These are phyloP conservation scores for Aspergillus brunneoviolaceus DNA, from an alignment of 2,329 filamentous ascomycete species.

Conservation along the genomic window DNA sequence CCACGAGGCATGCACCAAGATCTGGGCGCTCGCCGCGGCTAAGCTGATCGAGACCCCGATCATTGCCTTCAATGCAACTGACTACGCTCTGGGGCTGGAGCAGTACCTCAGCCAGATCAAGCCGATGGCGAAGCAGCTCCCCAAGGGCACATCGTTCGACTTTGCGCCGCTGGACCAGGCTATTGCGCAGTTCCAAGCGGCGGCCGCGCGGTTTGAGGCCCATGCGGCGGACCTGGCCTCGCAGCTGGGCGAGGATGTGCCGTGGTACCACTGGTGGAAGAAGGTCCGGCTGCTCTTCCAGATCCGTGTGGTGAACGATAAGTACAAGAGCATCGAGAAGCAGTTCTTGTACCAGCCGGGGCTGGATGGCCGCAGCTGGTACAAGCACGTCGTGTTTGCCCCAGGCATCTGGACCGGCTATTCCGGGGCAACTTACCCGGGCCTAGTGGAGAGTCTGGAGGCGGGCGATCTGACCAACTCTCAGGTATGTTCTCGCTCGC, in stretches of 20 bases:
- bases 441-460: slow-evolving; percentile 63
- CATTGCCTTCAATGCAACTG: slow-evolving; percentile 62
- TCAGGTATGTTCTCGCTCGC: slow-evolving; percentile 44
- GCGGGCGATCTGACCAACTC: slow-evolving; percentile 48
- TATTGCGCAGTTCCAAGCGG: slow-evolving; percentile 50
- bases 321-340: slow-evolving; percentile 82
- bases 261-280: slow-evolving; percentile 77
- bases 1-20: slow-evolving; percentile 63
- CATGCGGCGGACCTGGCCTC: slow-evolving; percentile 47
- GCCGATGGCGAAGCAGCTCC: slow-evolving; percentile 27
- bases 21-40: slow-evolving; percentile 62
- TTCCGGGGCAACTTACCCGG: slow-evolving; percentile 68
- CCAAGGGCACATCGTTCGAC: slow-evolving; percentile 30
- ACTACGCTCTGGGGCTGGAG: slow-evolving; percentile 61
- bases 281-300: slow-evolving; percentile 63
- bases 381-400: slow-evolving; percentile 93
- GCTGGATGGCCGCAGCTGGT: slow-evolving; percentile 79
- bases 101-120: slow-evolving; percentile 41
- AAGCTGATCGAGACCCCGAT: slow-evolving; percentile 62
- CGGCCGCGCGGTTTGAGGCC: slow-evolving; percentile 53
- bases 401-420: slow-evolving; percentile 92
- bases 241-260: slow-evolving; percentile 57
- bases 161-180: slow-evolving; percentile 51
- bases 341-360: slow-evolving; percentile 74
- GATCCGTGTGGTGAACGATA: slow-evolving; percentile 68